Percentiles rank a stretch among this genome's conserved stretches.
Conservation (phyloP, 2,329 filamentous ascomycete species). For the Fusarium proliferatum region DNA sequence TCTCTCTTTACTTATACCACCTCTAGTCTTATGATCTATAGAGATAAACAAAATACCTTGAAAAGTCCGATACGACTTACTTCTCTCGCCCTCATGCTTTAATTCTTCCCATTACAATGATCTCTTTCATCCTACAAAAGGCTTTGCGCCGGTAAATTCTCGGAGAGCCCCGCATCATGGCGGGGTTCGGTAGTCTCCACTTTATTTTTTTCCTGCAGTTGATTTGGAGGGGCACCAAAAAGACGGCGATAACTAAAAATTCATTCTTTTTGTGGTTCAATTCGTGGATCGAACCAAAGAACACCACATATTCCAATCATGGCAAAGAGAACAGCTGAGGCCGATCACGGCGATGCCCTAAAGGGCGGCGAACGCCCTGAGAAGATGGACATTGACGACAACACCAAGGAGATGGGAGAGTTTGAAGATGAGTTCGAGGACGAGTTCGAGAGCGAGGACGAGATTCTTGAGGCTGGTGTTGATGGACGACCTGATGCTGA, state of each 20-base stretch:
- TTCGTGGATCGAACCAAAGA: background rate
- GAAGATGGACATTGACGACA: conserved; percentile 73
- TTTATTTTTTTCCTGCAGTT: conserved; percentile 28
- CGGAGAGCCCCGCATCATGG: conserved; percentile 37
- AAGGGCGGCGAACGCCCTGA: conserved; percentile 72
- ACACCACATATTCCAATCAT: conserved; percentile 50
- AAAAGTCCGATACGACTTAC: accelerated
- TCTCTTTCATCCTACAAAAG: background rate
- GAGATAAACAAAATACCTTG: accelerated
- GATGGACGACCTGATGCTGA: conserved; percentile 93
- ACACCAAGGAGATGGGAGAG: conserved; percentile 74
- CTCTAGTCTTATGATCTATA: no score
- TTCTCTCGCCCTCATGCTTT: background rate
- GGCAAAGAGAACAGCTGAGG: conserved; percentile 70
- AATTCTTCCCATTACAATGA: background rate
- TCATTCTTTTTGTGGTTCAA: conserved; percentile 25
- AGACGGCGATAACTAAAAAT: conserved; percentile 23
- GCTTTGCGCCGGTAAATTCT: conserved; percentile 32
- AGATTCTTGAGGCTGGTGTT: conserved; percentile 93
- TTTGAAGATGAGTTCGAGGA: conserved; percentile 97
- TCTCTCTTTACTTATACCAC: accelerated
- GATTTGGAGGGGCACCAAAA: conserved; percentile 39
- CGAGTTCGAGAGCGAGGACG: conserved; percentile 88
- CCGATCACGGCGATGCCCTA: conserved; percentile 59
- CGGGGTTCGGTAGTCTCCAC: conserved; percentile 35